These are phyloP conservation scores for Mycena citricolor DNA, from an alignment of 1,284 basidiomycete species.

Conservation along the genomic window DNA sequence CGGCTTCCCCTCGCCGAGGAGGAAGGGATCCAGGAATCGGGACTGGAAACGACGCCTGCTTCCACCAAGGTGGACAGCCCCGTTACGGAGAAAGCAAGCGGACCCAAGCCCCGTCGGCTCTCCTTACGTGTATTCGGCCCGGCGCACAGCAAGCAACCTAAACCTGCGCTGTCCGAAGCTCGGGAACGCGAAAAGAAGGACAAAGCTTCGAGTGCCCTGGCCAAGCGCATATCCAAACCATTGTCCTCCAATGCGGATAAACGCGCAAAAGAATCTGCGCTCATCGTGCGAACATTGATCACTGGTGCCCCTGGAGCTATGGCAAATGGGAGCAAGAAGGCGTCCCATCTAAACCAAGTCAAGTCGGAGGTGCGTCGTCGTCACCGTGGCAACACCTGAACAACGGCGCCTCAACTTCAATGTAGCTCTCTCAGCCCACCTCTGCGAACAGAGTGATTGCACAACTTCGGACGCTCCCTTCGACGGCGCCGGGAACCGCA, in stretches of 20 bases:
- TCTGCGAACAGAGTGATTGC: conserved; percentile 68
- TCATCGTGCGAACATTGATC: conserved; percentile 65
- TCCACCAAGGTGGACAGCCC: neutral
- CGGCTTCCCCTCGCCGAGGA: too few species aligned
- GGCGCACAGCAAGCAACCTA: conserved; percentile 26
- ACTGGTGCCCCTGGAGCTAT: conserved; percentile 55
- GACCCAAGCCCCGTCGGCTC: conserved; percentile 9
- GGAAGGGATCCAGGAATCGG: neutral
- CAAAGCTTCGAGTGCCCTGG: conserved; percentile 33
- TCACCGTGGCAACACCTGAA: neutral
- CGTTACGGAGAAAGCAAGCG: too few species aligned
- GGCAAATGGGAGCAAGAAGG: too few species aligned
- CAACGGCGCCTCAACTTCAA: neutral
- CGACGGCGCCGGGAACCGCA: too few species aligned
- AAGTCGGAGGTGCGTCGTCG: conserved; percentile 48
- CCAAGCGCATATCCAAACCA: conserved; percentile 34
- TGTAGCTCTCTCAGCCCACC: conserved; percentile 55
- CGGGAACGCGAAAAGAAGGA: conserved; percentile 43
- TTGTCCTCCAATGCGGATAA: conserved; percentile 48
- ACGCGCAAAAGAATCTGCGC: conserved; percentile 62
- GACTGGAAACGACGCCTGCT: neutral
- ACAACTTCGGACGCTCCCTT: conserved; percentile 57
- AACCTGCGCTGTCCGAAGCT: conserved; percentile 35
- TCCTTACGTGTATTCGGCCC: conserved; percentile 15
- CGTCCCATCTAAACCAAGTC: conserved; percentile 59